Conservation (phyloP, 495 filamentous ascomycete species). For the Aspergillus avenaceus region DNA sequence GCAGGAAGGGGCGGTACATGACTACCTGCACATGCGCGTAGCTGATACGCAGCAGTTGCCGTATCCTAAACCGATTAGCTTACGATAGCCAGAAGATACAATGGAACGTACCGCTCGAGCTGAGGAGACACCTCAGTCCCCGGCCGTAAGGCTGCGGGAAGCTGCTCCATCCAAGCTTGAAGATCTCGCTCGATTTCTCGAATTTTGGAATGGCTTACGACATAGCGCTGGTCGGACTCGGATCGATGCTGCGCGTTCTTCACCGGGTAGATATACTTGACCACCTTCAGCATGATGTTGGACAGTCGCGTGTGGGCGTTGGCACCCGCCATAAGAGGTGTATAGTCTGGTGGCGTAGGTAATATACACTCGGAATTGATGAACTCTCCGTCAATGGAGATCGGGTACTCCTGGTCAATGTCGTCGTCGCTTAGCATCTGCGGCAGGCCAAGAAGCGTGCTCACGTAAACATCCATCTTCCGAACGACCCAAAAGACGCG, state of each 20-base stretch:
- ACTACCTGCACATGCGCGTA: conserved; percentile 93
- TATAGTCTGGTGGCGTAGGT: conserved; percentile 67
- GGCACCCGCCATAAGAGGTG: conserved; percentile 72
- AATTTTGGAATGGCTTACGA: conserved; percentile 84
- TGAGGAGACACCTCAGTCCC: conserved; percentile 68
- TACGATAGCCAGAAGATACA: not conserved
- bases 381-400: conserved; percentile 85
- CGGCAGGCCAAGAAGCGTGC: conserved; percentile 81
- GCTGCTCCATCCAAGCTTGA: conserved; percentile 73
- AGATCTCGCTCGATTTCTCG: conserved; percentile 87
- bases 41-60: conserved; percentile 80
- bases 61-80: conserved; percentile 50
- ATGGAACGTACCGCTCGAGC: conserved; percentile 64
- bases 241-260: conserved; percentile 56
- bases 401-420: conserved; percentile 83
- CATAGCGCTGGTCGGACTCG: conserved; percentile 62
- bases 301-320: conserved; percentile 83
- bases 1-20: conserved; percentile 90
- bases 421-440: conserved; percentile 82
- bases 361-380: conserved; percentile 75
- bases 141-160: conserved; percentile 71
- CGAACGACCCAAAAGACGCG: conserved; percentile 87
- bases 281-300: conserved; percentile 74
- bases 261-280: conserved; percentile 85
- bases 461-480: conserved; percentile 93